Evolutionary conservation across 2,329 filamentous ascomycete genomes (phyloP), one percentile per base, ranked within the genome.

Genomic region (Aureobasidium subglaciale): DNA sequence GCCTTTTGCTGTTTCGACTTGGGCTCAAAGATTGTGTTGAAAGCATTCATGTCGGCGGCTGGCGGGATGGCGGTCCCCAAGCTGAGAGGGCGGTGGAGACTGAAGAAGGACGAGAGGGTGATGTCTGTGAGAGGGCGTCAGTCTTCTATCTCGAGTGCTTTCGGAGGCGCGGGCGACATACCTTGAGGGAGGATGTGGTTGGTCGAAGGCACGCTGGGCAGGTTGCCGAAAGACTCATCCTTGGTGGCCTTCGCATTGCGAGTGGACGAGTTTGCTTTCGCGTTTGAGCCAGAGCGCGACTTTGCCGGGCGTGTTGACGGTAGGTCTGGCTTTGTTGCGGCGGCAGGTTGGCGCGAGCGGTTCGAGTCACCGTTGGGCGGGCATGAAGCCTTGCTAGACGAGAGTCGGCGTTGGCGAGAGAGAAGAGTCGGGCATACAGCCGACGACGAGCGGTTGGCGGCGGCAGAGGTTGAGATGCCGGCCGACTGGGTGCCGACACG

Each of bases 21-120:
- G 9, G 65, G 58, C 56, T 75, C 75, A 71, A 97, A 97, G 66
- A 99, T 91, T 66, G 86, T 80, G 59, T 88, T 85, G 71, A 97
- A 96, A 48, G 85, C 80, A 67, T 88, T 86, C 59, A 86, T 78
- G 52, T 81, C 84, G 42, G 90, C 80, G 18, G 80, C 76, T 63
- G 82, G 84, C 56, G 87, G 93, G 67, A 96, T 85, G 62, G 86
- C 85, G 64, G 86, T 85, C 48, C 86, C 90, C 62, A 96, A 83
- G 55, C 90, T 95, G 66, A 99, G 92, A 42, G 93, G 93, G 59
- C 93, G 85, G 73, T 99, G 90, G 62, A 95, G 86, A 60, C 91
- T 95, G 77, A 97, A 97, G 79, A 99, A 97, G 58, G 87, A 87
- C 7, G 92, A 93, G 42, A 96, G 78, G 60, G 87, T 86, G 59